Conservation (phyloP, 768 basidiomycete species). For the Hemileccinum rubropunctum region DNA sequence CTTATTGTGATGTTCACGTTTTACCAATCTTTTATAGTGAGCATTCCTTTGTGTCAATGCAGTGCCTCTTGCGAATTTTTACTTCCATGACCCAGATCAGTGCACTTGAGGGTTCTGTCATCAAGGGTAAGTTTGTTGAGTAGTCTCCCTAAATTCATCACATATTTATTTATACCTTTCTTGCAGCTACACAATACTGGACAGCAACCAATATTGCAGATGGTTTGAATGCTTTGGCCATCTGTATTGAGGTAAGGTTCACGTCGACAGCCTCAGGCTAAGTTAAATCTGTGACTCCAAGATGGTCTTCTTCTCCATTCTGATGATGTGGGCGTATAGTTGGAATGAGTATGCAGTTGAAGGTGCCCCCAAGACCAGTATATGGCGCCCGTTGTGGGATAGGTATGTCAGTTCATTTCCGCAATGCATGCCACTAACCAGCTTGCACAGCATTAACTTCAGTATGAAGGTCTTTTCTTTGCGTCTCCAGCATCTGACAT, state of each 20-base stretch:
- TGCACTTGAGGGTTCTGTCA: conserved; percentile 64
- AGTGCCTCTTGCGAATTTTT: background rate
- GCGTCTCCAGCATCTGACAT: conserved; percentile 6
- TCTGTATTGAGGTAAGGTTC: conserved; percentile 70
- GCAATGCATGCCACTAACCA: conserved; percentile 1
- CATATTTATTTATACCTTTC: background rate
- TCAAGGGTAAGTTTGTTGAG: conserved; percentile 45
- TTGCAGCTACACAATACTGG: conserved; percentile 73
- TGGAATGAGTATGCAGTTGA: conserved; percentile 60
- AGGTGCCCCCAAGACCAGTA: conserved; percentile 46
- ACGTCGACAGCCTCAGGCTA: background rate
- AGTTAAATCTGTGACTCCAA: conserved; percentile 25
- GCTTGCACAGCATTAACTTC: conserved; percentile 41
- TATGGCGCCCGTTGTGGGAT: conserved; percentile 75
- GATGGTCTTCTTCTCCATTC: conserved; percentile 79
- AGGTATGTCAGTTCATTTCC: conserved; percentile 22
- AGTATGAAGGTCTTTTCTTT: conserved; percentile 30
- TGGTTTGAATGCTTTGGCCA: conserved; percentile 78
- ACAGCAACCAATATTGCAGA: conserved; percentile 80
- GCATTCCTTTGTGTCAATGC: conserved; percentile 20
- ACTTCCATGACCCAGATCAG: conserved; percentile 46
- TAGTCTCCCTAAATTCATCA: background rate
- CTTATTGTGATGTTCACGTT: conserved; percentile 86
- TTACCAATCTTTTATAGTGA: conserved; percentile 76
- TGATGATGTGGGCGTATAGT: conserved; percentile 87